Conservation (phyloP, 805 yeast species). For the Cyberlindnera mrakii region DNA sequence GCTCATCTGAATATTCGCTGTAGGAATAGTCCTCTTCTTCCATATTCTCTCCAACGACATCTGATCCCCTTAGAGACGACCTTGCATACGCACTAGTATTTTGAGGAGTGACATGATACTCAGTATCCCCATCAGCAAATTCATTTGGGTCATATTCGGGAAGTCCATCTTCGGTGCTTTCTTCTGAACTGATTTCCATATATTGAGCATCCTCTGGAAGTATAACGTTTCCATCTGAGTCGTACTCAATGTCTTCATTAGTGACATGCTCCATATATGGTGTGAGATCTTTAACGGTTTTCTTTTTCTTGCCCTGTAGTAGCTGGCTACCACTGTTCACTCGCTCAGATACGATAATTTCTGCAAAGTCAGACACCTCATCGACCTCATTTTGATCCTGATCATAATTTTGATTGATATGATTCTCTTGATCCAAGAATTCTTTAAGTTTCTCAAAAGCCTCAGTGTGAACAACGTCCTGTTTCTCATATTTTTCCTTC, state of each 20-base stretch:
- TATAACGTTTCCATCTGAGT: slow-evolving; percentile 6
- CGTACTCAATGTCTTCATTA: slow-evolving; percentile 5
- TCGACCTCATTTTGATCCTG: slow-evolving; percentile 17
- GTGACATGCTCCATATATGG: slow-evolving; percentile 3
- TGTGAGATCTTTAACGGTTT: background rate
- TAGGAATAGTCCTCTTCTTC: too few relatives aligned
- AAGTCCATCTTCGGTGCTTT: slow-evolving; percentile 4
- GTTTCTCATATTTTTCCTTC: slow-evolving; percentile 16
- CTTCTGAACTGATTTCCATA: slow-evolving; percentile 7
- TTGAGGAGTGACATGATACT: slow-evolving; percentile 11
- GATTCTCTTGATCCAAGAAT: slow-evolving; percentile 8
- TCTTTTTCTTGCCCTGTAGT: slow-evolving; percentile 1
- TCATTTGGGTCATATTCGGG: slow-evolving; percentile 10
- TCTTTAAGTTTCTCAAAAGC: slow-evolving; percentile 19
- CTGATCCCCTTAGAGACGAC: too few relatives aligned
- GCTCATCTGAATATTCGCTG: background rate
- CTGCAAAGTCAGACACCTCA: background rate
- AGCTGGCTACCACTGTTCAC: background rate
- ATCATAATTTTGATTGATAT: background rate
- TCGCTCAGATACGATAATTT: background rate
- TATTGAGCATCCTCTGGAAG: slow-evolving; percentile 6
- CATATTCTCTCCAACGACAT: too few relatives aligned
- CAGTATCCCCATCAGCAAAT: slow-evolving; percentile 6
- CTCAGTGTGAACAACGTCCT: slow-evolving; percentile 16
- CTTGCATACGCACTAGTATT: slow-evolving; percentile 5